Evolutionary conservation across 2,329 filamentous ascomycete genomes (phyloP).

Genomic region (Nemania bipapillata): DNA sequence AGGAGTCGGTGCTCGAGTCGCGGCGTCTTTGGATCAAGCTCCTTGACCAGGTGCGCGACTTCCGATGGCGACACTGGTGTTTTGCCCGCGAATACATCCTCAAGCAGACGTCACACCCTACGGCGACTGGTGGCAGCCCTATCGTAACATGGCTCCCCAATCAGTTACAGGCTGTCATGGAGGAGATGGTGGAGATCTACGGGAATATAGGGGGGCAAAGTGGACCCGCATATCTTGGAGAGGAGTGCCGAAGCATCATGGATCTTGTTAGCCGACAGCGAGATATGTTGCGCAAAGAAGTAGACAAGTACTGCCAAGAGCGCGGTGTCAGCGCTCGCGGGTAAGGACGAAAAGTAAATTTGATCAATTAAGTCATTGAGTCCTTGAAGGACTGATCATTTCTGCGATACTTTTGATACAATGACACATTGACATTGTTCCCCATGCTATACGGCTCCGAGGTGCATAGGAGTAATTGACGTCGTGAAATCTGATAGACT

Average conservation of each 20-base stretch:
- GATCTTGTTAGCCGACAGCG: constrained; percentile 71
- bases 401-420: background rate
- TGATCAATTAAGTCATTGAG: background rate
- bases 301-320: constrained; percentile 77
- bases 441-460: constrained; percentile 6
- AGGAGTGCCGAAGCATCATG: constrained; percentile 70
- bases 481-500: constrained; percentile 19
- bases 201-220: constrained; percentile 55
- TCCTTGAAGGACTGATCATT: background rate
- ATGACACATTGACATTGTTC: constrained; percentile 19
- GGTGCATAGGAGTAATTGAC: background rate
- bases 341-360: constrained; percentile 7
- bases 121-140: constrained; percentile 81
- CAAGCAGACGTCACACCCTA: constrained; percentile 79
- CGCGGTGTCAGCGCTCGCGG: constrained; percentile 51
- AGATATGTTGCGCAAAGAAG: constrained; percentile 75
- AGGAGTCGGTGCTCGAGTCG: constrained; percentile 63
- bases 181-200: constrained; percentile 72
- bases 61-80: constrained; percentile 86
- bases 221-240: constrained; percentile 57
- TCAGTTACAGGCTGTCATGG: constrained; percentile 78
- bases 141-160: constrained; percentile 88
- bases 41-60: constrained; percentile 80
- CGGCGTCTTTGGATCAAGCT: constrained; percentile 71
- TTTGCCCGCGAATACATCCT: constrained; percentile 87